Conservation (phyloP, 768 basidiomycete genomes). For the Ephemerocybe angulata region DNA sequence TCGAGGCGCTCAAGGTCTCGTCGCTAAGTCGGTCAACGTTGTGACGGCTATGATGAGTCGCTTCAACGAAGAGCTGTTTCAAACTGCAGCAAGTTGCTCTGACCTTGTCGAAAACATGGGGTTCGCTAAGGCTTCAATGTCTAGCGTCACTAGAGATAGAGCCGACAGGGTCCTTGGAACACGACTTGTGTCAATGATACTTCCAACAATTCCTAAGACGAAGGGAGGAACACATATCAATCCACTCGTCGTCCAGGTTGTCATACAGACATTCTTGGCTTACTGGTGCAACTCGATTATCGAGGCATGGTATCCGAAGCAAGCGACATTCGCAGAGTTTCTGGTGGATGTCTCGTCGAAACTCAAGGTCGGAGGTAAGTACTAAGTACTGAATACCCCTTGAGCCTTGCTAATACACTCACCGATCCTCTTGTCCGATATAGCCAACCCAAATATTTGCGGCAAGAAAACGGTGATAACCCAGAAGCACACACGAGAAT, state of each 20-base stretch:
- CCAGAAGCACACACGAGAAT: constrained; percentile 6
- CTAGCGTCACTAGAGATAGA: not conserved
- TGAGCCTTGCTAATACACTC: not conserved
- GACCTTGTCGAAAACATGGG: not conserved
- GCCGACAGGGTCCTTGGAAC: constrained; percentile 7
- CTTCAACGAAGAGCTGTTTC: constrained; percentile 6
- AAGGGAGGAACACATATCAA: not conserved
- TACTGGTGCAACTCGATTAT: constrained; percentile 11
- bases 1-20: constrained; percentile 6
- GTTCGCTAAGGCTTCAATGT: not conserved
- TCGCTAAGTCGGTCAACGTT: constrained; percentile 4
- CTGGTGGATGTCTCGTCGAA: constrained; percentile 9
- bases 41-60: constrained; percentile 7
- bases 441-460: constrained; percentile 6
- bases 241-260: constrained; percentile 1
- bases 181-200: not conserved
- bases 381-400: not conserved
- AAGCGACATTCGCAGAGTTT: constrained; percentile 10
- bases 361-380: constrained; percentile 9
- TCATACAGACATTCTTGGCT: constrained; percentile 5
- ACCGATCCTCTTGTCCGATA: not conserved
- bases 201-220: not conserved
- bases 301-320: constrained; percentile 11
- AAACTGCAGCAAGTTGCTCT: constrained; percentile 3
- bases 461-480: constrained; percentile 8